Conservation (phyloP, 768 basidiomycete genomes). For the Pholiota microspora region DNA sequence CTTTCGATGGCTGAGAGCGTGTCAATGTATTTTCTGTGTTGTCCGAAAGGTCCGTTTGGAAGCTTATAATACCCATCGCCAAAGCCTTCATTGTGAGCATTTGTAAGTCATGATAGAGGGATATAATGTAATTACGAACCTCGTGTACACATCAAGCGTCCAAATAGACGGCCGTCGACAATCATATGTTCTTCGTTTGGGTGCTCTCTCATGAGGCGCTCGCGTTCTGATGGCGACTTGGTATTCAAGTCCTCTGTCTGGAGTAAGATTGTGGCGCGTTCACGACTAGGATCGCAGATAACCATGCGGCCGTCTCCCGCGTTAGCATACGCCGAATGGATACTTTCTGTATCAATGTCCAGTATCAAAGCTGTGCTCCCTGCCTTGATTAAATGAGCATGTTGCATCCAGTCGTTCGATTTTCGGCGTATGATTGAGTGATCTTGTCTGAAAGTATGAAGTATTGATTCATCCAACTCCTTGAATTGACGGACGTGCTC, state of each 20-base stretch:
- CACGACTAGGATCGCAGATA: constrained; percentile 14
- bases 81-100: constrained; percentile 25
- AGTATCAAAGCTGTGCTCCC: constrained; percentile 35
- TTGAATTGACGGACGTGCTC: constrained; percentile 26
- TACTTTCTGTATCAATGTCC: constrained; percentile 26
- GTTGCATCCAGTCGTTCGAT: constrained; percentile 26
- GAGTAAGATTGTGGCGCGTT: constrained; percentile 4
- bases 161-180: constrained; percentile 33
- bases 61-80: constrained; percentile 39
- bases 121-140: constrained; percentile 18
- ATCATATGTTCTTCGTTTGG: constrained; percentile 32
- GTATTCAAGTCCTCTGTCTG: constrained; percentile 35
- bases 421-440: constrained; percentile 29
- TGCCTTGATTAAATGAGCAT: constrained; percentile 32
- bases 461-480: constrained; percentile 26
- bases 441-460: constrained; percentile 27
- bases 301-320: constrained; percentile 34
- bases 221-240: constrained; percentile 28
- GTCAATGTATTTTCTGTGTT: constrained; percentile 33
- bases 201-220: constrained; percentile 30
- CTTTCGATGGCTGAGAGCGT: constrained; percentile 31
- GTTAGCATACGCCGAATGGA: constrained; percentile 27
- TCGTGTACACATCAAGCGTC: constrained; percentile 37
- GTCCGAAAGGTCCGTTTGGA: constrained; percentile 26
- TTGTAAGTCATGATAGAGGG: background rate